Percentiles rank a stretch among this genome's conserved stretches.
Evolutionary conservation across 352 stramenopile species (phyloP).

Genomic region (Pythium coloratum): DNA sequence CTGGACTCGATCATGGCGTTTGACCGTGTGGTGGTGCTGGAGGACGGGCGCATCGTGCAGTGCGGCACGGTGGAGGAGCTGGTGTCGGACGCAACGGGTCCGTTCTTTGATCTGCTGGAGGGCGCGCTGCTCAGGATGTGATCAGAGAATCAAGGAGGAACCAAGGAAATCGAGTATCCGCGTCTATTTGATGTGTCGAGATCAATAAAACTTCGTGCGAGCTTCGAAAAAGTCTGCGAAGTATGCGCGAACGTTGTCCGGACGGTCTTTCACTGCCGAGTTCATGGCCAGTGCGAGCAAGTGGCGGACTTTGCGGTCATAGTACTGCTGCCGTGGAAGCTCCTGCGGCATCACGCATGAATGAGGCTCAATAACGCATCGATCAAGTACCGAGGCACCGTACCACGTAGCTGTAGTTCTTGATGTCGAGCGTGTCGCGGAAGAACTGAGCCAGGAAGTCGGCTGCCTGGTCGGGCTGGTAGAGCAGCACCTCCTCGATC

Average conservation of each 20-base stretch:
- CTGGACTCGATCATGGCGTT: slow-evolving; percentile 91
- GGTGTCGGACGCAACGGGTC: slow-evolving; percentile 18
- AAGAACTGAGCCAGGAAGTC: slow-evolving; percentile 72
- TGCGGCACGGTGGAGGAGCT: slow-evolving; percentile 23
- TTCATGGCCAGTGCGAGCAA: slow-evolving; percentile 64
- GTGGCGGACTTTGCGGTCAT: slow-evolving; percentile 76
- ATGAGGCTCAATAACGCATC: background rate
- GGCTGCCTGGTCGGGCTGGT: slow-evolving; percentile 70
- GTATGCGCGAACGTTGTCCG: slow-evolving; percentile 47
- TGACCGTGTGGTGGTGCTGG: slow-evolving; percentile 86
- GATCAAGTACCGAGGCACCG: background rate
- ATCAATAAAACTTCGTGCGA: slow-evolving; percentile 66
- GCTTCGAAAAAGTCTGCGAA: slow-evolving; percentile 71
- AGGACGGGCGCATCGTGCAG: slow-evolving; percentile 66
- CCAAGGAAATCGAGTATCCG: background rate
- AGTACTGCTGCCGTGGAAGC: slow-evolving; percentile 67
- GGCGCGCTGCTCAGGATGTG: slow-evolving; percentile 21
- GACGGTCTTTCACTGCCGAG: slow-evolving; percentile 61
- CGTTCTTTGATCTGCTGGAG: slow-evolving; percentile 28
- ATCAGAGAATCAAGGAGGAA: background rate
- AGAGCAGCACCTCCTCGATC: slow-evolving; percentile 70
- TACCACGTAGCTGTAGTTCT: slow-evolving; percentile 78
- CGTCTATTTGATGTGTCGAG: background rate
- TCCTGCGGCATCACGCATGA: slow-evolving; percentile 34
- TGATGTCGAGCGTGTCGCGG: slow-evolving; percentile 61